Base-by-base conservation (phyloP, 805 yeast species). In the Kodamaea lidongshanica region DNA sequence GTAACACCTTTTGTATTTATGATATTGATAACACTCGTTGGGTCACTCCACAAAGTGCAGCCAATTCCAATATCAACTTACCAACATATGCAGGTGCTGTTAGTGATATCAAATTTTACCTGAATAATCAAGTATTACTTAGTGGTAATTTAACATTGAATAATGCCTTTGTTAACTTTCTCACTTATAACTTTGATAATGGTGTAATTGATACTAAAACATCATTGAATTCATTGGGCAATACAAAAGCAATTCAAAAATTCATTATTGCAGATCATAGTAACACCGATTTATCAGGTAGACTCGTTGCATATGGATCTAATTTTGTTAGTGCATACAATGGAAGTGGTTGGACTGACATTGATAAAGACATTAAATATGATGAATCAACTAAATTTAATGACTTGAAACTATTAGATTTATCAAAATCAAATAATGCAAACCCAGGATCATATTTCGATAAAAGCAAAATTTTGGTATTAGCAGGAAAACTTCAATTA, bases 1-100 rank as follows among this genome's bases (percentile, higher is more conserved):
- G 95, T 54, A 51, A 62, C 2, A 68, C 74, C 1, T 53, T 88
- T 20, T 87, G 96, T 50, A 56, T 79, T 19, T 84, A 72, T 48
- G 78, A 79, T 43, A 51, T 75, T 37, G 48, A 54, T 3, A 60
- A 65, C 18, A 58, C 71, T 0, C 57, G 77, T 12, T 79, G 94
- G 83, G 54, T 56, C 6, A 58, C 45, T 35, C 70, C 74, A 3
- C 54, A 58, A 19, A 35, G 52, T 8, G 30, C 26, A 5, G 16
- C 34, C 4, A 31, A 23, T 8, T 12, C 13, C 5, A 34, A 50
- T 8, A 39, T 37, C 8, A 34, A 35, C 28, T 33, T 48, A 4
- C 38, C 34, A 13, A 34, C 50, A 4, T 31, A 71, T 3, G 41
- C 55, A 7, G 94, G 94, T 3, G 39, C 38, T 2, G 67, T 81